Base-by-base conservation (phyloP, 306 rosid species). In the Fragaria iinumae region DNA sequence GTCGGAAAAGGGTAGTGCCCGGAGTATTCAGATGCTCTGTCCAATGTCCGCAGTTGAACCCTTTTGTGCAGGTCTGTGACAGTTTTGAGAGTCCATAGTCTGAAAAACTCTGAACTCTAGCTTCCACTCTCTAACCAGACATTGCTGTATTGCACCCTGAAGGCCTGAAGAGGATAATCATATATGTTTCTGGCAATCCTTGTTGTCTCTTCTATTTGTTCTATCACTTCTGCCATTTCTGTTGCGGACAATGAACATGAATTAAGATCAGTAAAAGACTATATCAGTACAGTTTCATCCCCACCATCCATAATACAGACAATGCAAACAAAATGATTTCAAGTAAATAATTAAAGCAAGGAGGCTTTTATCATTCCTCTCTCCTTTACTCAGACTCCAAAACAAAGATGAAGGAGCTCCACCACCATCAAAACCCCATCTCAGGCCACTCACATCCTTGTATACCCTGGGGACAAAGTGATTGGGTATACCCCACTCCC, bases 401-500 rank as follows among this genome's bases (percentile, higher is more conserved):
- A 43, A 41, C 10, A 59, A 62, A 25, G 63, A 56, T 25, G 17
- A 50, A 23, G 38, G 39, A 34, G 39, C 45, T 49, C 83, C 75
- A 74, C 45, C 77, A 45, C n/a, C 7, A 34, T 77, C 45, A 79
- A 25, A 21, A 75, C 41, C 55, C 48, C 78, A 53, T 72, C 71
- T 6, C 70, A 41, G 63, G 86, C 67, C 69, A 73, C 72, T 47
- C 76, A 69, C 50, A 76, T 41, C 71, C 76, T 56, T 77, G 27
- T 57, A 67, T 57, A 78, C 66, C 81, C 79, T 29, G 44, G 38
- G 76, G 25, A 56, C 73, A 71, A 75, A 82, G 53, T 66, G 63
- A 74, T 79, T 47, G 72, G 39, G 74, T 56, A 79, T 60, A 83
- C 77, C 80, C 86, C 69, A 69, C 74, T 4, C 52, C 8, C 44